These are phyloP conservation scores for Yamadazyma laniorum DNA, from an alignment of 805 yeast genomes.

Conservation along the genomic window DNA sequence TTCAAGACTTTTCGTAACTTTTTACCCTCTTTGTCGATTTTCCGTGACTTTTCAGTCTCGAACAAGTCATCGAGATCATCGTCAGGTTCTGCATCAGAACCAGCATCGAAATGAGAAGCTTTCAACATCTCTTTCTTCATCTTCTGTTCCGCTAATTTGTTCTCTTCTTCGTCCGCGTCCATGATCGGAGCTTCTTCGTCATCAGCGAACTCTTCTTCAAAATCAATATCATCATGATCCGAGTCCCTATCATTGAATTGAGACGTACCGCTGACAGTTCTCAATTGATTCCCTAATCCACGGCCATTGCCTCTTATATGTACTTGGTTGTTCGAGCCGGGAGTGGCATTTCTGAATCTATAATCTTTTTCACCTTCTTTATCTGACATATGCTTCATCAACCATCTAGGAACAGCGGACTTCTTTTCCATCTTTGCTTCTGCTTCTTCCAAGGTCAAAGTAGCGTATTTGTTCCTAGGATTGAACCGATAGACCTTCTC, in stretches of 20 bases:
- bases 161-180: constrained; percentile 95
- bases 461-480: constrained; percentile 89
- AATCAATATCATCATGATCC: constrained; percentile 90
- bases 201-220: constrained; percentile 95
- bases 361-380: constrained; percentile 50
- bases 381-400: constrained; percentile 82
- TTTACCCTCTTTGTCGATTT: constrained; percentile 88
- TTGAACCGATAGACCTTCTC: constrained; percentile 93
- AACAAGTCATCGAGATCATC: constrained; percentile 71
- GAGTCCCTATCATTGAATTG: constrained; percentile 55
- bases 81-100: constrained; percentile 43
- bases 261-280: constrained; percentile 44
- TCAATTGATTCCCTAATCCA: constrained; percentile 21
- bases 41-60: constrained; percentile 57
- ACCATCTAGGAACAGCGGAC: constrained; percentile 83
- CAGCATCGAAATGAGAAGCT: constrained; percentile 74
- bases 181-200: constrained; percentile 98
- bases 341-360: constrained; percentile 38
- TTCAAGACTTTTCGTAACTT: constrained; percentile 79
- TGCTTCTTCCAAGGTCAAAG: constrained; percentile 93
- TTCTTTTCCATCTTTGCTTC: constrained; percentile 89
- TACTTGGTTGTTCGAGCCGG: constrained; percentile 3
- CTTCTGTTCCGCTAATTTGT: constrained; percentile 80
- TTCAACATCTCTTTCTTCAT: constrained; percentile 81
- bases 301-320: constrained; percentile 7